Evolutionary conservation across 2,329 filamentous ascomycete genomes (phyloP).

Genomic region (Lasiodiplodia citricola): DNA sequence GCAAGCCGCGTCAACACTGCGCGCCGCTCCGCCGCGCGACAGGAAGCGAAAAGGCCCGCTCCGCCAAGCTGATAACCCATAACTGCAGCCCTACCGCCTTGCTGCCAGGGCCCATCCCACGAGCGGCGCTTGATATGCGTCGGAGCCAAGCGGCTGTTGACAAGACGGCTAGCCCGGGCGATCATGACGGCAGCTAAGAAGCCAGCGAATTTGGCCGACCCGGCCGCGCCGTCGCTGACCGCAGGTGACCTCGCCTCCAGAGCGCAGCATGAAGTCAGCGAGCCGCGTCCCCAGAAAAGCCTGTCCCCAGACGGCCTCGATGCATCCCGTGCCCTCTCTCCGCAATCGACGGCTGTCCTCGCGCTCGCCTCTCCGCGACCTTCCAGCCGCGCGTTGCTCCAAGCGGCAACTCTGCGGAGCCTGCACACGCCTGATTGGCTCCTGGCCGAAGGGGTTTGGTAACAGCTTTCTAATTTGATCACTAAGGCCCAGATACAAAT

Average conservation of each 20-base stretch:
- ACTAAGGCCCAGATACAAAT: slow-evolving; percentile 22
- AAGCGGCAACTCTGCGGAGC: slow-evolving; percentile 16
- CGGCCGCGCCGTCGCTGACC: neutral
- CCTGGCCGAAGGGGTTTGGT: slow-evolving; percentile 1
- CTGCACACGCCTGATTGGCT: neutral
- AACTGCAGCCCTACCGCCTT: slow-evolving; percentile 5
- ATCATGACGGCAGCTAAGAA: slow-evolving; percentile 16
- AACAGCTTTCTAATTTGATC: slow-evolving; percentile 27
- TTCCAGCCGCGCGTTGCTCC: neutral
- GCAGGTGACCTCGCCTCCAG: neutral
- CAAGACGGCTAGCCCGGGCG: slow-evolving; percentile 8
- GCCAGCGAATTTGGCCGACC: neutral
- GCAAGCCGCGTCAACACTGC: neutral
- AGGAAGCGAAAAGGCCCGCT: neutral
- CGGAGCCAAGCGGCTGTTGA: neutral
- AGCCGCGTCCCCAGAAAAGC: slow-evolving; percentile 1
- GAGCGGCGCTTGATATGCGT: neutral
- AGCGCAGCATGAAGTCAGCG: neutral
- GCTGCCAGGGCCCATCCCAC: slow-evolving; percentile 4
- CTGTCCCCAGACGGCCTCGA: slow-evolving; percentile 3
- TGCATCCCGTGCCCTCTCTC: slow-evolving; percentile 13
- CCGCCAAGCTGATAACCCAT: neutral
- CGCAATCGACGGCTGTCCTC: neutral
- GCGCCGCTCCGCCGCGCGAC: neutral
- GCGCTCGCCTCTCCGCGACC: neutral